Conservation (phyloP, 2,329 filamentous ascomycete genomes). For the Aaosphaeria pasadenensis region DNA sequence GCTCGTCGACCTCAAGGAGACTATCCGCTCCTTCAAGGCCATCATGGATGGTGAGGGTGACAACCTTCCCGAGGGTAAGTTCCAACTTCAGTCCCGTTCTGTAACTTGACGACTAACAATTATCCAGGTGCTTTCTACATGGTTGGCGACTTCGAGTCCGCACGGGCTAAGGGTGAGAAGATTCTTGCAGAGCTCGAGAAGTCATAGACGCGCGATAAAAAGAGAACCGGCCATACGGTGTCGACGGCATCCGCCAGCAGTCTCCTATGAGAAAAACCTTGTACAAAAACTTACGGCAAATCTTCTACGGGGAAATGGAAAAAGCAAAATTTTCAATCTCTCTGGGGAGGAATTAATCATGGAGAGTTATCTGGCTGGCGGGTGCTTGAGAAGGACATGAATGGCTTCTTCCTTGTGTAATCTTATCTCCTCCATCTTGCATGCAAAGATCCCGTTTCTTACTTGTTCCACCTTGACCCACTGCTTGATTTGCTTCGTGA, state of each 20-base stretch:
- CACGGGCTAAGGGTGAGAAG: conserved; percentile 98
- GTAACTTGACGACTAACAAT: conserved; percentile 24
- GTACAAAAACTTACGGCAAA: conserved; percentile 34
- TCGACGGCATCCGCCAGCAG: conserved; percentile 29
- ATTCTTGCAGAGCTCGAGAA: conserved; percentile 90
- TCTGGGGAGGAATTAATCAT: no score
- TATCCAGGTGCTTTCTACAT: conserved; percentile 77
- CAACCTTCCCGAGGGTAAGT: conserved; percentile 83
- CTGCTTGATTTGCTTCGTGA: neutral
- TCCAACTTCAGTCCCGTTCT: neutral
- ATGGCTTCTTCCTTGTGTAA: conserved; percentile 35
- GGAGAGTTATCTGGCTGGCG: conserved; percentile 26
- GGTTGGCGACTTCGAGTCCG: conserved; percentile 94
- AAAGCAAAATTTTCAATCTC: no score
- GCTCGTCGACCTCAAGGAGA: conserved; percentile 98
- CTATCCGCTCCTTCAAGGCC: conserved; percentile 94
- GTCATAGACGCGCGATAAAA: conserved; percentile 35
- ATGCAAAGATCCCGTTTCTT: conserved; percentile 31
- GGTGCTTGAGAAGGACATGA: conserved; percentile 24
- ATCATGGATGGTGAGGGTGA: conserved; percentile 95
- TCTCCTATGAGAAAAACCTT: conserved; percentile 20
- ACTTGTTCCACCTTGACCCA: conserved; percentile 1
- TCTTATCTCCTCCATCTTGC: conserved; percentile 31
- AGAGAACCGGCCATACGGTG: conserved; percentile 30
- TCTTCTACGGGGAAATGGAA: no score